Evolutionary conservation across 1,284 basidiomycete genomes (phyloP), one percentile per base, ranked within the genome.

Genomic region (Cutaneotrichosporon sp.): DNA sequence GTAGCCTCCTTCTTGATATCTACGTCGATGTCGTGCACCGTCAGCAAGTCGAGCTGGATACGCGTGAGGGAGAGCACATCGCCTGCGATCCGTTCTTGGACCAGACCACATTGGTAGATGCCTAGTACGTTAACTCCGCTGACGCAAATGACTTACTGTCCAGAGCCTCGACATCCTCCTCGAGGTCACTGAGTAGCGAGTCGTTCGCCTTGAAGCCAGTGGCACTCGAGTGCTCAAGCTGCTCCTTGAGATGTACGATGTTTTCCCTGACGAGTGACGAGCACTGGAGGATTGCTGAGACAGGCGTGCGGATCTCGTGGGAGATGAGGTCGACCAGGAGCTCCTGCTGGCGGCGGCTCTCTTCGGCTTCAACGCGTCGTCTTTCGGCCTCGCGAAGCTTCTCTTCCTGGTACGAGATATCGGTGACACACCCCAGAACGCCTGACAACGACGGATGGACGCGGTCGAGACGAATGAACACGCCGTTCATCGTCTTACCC

Each of bases 31-130:
- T 59, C 52, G 49, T 59, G 57, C 4, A 64, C 14, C 1, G 49
- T 51, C 7, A 65, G 55, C 61, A 63, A 60, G 51, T 65, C 57
- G 24, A 76, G 67, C 51, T 77, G 76, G 31, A 76, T 70, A 25
- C 74, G 59, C 3, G 74, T 74, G 8, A 76, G 59, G 0, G 74
- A 74, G 3, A 76, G 63, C 3, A 76, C 68, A 33, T 77, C 76
- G 43, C 73, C 73, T 3, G 75, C 74, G 32, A 77, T 76, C 7
- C 75, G 70, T 49, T 75, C 74, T 58, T 77, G 75, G 1, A 72
- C 68, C 16, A 76, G 64, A 27, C 75, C 75, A 53, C 74, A 74
- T 50, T 68, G 67, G 26, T n/a, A 57, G 51, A 57, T 45, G 55
- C 65, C 29, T 31, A 5, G 10, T 9, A 31, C 12, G 7, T 9